Evolutionary conservation across 352 stramenopile species (phyloP), one percentile per base, ranked within the genome.

Genomic region (Globisporangium lucens): DNA sequence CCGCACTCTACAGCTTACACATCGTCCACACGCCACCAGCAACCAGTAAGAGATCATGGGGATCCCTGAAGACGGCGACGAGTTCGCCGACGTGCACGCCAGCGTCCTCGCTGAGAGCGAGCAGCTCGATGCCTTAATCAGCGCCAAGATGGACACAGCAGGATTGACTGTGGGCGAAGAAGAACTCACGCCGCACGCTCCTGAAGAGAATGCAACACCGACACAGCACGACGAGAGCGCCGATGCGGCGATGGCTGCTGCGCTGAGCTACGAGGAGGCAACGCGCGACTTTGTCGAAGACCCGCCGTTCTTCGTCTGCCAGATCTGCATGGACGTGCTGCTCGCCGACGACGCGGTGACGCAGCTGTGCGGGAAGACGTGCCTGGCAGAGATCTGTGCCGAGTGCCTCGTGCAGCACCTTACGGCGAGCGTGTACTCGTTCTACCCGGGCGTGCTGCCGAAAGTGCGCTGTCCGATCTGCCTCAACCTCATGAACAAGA

Each of bases 381-480:
- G 81, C 51, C 56, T 81, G 20, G 77, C 72, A 8, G 70, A 86
- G 36, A 46, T 86, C 7, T 89, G 81, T 43, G 35, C 57, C n/a
- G 22, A 52, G 15, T 89, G 81, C 61, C 63, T 89, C 53, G 75
- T 87, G 68, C 77, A 79, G 61, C 74, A 85, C 61, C 47, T 89
- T 33, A 78, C 73, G 9, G 77, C 77, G 51, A 83, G 66, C 65
- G 73, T 87, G 36, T 87, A 87, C 67, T 76, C 77, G 65, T 87
- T 76, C 66, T 89, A 89, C 72, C 72, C 79, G 0, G 81, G 81
- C 9, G 75, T 87, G 38, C 63, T 89, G 29, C 81, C 81, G n/a
- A 87, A 87, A 73, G 77, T 89, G 53, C 79, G 79, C n/a, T 89
- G 81, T 24, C 81, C 81, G n/a, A 74, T 82, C 61, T 89, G 81